Base-by-base conservation (phyloP, 495 filamentous ascomycete genomes). In the Entonaema liquescens region DNA sequence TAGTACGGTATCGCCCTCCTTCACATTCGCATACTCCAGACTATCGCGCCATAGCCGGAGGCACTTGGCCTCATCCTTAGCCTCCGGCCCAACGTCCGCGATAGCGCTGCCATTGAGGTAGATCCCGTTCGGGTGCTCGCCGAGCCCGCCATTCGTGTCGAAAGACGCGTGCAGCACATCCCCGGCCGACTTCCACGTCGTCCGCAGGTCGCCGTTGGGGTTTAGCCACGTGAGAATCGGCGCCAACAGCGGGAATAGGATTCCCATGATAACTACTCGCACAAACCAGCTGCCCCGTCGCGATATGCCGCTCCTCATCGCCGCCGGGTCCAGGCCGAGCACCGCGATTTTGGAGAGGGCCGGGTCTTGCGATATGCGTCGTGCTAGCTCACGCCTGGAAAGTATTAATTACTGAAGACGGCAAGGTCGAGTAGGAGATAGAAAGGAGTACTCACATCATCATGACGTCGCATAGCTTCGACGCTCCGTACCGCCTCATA, bases 181-280 rank as follows among this genome's bases (percentile, higher is more conserved):
- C 7, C 66, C 75, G 11, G 80, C 82, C 26, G 82, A 83, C 70
- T 81, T 82, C 65, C 77, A 79, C 26, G 79, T 71, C 29, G 83
- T 77, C n/a, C 83, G 76, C 36, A 83, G 38, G 15, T 65, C 15
- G 33, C 78, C 77, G 47, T 74, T 75, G 19, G 79, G 72, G 44
- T 28, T 65, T 0, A 79, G 33, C 54, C 61, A 72, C n/a, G 70
- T 66, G 26, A 56, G 5, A 6, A 79, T 2, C 2, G 70, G 63
- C 26, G 70, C 59, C 2, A 76, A 8, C 7, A 76, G 5, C 0
- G 65, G 65, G 0, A 70, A 54, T 0, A 74, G 40, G 33, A 73
- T 7, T 5, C 56, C 35, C 31, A 74, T 19, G 1, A 73, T 12
- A 1, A 72, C 1, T 0, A 61, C 28, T 11, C 75, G 29, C 5